phyloP scores from a whole-genome alignment of 345 rosid species.

The Populus pruinosa region DNA sequence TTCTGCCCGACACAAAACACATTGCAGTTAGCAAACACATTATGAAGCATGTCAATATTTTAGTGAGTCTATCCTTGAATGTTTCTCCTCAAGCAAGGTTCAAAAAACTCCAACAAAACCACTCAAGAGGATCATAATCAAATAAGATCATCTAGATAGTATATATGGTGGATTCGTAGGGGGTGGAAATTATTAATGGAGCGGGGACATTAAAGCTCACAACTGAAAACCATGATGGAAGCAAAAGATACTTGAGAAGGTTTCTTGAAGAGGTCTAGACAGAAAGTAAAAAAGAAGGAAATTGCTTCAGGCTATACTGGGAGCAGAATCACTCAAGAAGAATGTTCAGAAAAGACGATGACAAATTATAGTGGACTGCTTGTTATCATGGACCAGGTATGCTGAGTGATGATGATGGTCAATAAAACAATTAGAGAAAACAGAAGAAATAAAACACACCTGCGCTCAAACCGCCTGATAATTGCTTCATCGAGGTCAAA shows the following conservation, averaged over 20 bases:
- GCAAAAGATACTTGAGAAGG: neutral
- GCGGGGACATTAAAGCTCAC: neutral
- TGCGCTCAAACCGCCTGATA: constrained; percentile 94
- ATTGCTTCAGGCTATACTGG: neutral
- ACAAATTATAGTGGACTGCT: neutral
- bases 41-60: neutral
- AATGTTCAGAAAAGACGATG: neutral
- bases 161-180: too few species aligned
- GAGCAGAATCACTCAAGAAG: neutral
- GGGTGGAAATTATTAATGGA: too few species aligned
- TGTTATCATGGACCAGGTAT: neutral
- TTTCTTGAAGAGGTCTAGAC: neutral
- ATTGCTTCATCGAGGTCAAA: constrained; percentile 99
- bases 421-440: neutral
- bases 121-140: too few species aligned
- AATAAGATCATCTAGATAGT: too few species aligned
- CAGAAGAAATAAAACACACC: constrained; percentile 35
- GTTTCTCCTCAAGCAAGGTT: neutral
- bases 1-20: constrained; percentile 40
- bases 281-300: neutral
- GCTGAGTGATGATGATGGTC: neutral
- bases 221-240: neutral
- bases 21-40: constrained; percentile 2
- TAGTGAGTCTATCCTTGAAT: neutral
- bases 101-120: too few species aligned